Evolutionary conservation across 805 yeast species (phyloP), one percentile per base, ranked within the genome.

Genomic region (Kazachstania viticola): DNA sequence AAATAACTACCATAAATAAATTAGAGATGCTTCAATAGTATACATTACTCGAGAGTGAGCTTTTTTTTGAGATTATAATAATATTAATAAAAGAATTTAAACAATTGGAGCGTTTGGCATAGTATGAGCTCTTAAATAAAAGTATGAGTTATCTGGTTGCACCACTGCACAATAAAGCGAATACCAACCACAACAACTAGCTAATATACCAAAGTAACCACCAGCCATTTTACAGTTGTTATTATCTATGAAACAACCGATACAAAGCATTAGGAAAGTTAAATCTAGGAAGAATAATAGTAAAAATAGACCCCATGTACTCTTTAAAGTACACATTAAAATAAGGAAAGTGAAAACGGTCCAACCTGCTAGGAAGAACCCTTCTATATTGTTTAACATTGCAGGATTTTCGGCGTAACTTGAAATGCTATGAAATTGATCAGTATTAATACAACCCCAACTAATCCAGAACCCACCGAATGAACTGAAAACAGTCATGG

Each of bases 381-480:
- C 83, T 17, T 69, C 42, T 1, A 73, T 77, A 40, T 73, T 69
- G 26, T 51, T 51, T 15, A 65, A 50, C 45, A 68, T 73, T 13
- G 54, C 48, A 5, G 62, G 56, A 35, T 64, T 64, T 4, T 57
- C 65, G 22, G 57, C 58, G 40, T 75, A 71, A 5, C 69, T 69
- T 2, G 68, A 58, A 2, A 54, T 56, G 18, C 73, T 69, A 17
- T 74, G 75, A 49, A 75, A 75, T 48, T 69, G 67, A 29, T 74
- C 75, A 29, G 70, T 64, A 36, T 58, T 54, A 21, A 79, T 69
- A 21, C 79, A 79, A 37, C 77, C 85, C 63, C 73, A 79, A 17
- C 76, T 62, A 62, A 75, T 70, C 88, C 88, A 79, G 53, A 79
- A 79, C 3, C 83, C 87, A 36, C 82, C 88, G 42, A 59, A 62